Base-by-base conservation (phyloP, 2,329 filamentous ascomycete species). In the Didymella segeticola region DNA sequence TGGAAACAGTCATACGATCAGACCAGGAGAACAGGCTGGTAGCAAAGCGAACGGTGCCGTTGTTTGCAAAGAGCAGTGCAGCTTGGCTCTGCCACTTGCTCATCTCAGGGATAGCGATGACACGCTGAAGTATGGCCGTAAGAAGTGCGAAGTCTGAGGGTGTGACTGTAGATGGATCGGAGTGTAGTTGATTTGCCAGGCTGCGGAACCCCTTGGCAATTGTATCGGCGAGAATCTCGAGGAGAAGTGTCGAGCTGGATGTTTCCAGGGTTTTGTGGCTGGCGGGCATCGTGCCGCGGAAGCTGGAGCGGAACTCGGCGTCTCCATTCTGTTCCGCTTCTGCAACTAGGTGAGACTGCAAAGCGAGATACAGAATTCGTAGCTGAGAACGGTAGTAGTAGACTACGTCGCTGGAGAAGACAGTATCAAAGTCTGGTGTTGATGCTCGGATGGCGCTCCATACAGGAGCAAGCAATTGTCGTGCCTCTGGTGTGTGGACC, bases 11-110 rank as follows among this genome's bases (percentile, higher is more conserved):
- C 20, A 98, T 82, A 61, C 88, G 86, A 73, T 98, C 92, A 4
- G 93, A 86, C 95, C 95, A 99, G 0, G 92, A 96, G 75, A 93
- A 98, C 5, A 99, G 82, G 27, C 90, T 91, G 5, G 89, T 87
- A 0, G 92, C 93, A 56, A 92, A 89, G 66, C 93, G 89, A 38
- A 91, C 83, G 1, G 88, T 88, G 59, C 89, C 87, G 50, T 81
- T 82, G 56, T 83, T 81, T n/a, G 82, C 76, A 48, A 88, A 74
- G n/a, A 74, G 67, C 26, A 80, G 67, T 2, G 78, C 72, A 26
- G 80, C 73, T 58, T 79, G 75, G 1, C 72, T 62, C 39, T 79
- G 79, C 69, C 92, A 87, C 39, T 85, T 84, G 1, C 84, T 80
- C 79, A 91, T 87, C 41, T 88, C 87, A 0, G 91, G 90, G 25